Evolutionary conservation across 106 monocot species (phyloP), one percentile per base, ranked within the genome.

Genomic region (Acanthochlamys bracteata): DNA sequence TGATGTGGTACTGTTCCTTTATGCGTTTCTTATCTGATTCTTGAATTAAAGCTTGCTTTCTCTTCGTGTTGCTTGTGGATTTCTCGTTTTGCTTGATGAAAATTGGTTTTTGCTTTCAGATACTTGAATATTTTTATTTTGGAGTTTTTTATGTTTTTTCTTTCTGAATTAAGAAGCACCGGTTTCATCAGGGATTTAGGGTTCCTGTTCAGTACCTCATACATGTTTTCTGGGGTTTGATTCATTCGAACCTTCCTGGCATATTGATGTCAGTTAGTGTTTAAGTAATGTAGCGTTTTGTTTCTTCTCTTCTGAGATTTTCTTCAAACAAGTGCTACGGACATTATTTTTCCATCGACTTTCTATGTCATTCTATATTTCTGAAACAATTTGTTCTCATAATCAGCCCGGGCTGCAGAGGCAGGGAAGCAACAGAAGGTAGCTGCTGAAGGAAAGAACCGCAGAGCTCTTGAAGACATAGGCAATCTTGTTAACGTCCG

Each of bases 391-490:
- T 39, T 39, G 6, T 41, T 39, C 7, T 64, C 14, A 66, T 55
- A 53, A 56, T 41, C 40, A 78, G 78, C 72, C 68, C 71, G 42
- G 41, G 72, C 26, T 20, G 41, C 41, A 7, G 56, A 66, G 0
- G 25, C 25, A 1, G 77, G 70, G 42, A 82, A 82, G 70, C 62
- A 70, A 64, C 69, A 71, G 66, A 47, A 26, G 27, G 64, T 45
- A 14, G 69, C 21, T 1, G 67, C 49, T 0, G 78, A 41, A 7
- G 67, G 59, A 20, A 70, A 71, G 62, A 67, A 68, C 57, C 74
- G 82, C 8, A 60, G 71, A 39, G 78, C 74, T 21, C 82, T 83
- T 0, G 82, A 63, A 20, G 82, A 83, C 33, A 78, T 83, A 24
- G 78, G 82, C 15, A 83, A 83, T 55, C 33, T 83, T 22, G 68